phyloP scores from a whole-genome alignment of 1,139 yeast species.

The Yamadazyma sp. region DNA sequence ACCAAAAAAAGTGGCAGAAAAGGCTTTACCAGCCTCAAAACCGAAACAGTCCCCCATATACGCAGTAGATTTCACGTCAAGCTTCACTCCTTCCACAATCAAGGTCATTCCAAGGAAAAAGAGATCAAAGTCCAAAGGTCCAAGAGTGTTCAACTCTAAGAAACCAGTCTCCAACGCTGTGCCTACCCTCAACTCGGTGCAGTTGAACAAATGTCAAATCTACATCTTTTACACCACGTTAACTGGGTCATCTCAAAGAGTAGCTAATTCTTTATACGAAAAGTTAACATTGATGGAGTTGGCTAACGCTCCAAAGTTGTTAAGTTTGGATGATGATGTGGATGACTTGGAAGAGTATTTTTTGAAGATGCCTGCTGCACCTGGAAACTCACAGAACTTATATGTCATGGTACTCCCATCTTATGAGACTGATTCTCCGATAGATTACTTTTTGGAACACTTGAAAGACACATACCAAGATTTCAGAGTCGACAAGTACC shows the following conservation, averaged over 20 bases:
- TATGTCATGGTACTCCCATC: conserved; percentile 83
- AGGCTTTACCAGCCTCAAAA: not conserved
- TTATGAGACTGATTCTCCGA: conserved; percentile 88
- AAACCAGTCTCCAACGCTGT: conserved; percentile 18
- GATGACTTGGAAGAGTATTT: conserved; percentile 85
- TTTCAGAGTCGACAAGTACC: conserved; percentile 81
- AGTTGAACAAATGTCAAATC: conserved; percentile 46
- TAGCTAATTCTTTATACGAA: conserved; percentile 54
- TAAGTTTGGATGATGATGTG: conserved; percentile 76
- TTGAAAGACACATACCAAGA: conserved; percentile 80
- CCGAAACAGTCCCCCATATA: conserved; percentile 32
- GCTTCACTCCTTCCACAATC: conserved; percentile 27
- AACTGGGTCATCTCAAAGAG: conserved; percentile 77
- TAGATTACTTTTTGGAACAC: conserved; percentile 83
- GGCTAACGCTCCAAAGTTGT: conserved; percentile 47
- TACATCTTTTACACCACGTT: conserved; percentile 79
- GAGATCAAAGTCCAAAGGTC: conserved; percentile 27
- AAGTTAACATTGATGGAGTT: conserved; percentile 32
- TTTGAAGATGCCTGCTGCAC: conserved; percentile 61
- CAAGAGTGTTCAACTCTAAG: conserved; percentile 39
- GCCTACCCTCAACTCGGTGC: conserved; percentile 34
- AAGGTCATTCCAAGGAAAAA: conserved; percentile 18
- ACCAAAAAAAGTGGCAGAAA: not conserved
- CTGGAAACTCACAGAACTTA: conserved; percentile 39
- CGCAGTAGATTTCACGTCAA: conserved; percentile 46